A percentile compares a stretch with the other conserved stretches of the same genome.
Conservation (phyloP, 2,329 filamentous ascomycete species). For the Stemphylium lycopersici region DNA sequence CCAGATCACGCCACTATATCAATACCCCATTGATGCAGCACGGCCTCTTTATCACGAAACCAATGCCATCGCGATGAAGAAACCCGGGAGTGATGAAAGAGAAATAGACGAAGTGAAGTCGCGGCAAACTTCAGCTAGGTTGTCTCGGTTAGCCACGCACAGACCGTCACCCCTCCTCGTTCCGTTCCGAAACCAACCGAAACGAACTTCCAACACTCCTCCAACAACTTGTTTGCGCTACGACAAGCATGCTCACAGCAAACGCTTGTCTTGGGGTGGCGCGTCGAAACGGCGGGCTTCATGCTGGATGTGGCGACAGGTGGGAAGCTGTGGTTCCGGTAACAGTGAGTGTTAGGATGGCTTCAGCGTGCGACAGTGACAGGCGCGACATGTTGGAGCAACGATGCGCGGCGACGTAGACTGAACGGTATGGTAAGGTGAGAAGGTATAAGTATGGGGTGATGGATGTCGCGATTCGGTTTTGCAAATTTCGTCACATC, state of each 20-base stretch:
- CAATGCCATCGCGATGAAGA: background rate
- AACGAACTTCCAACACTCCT: slow-evolving; percentile 29
- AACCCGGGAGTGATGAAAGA: slow-evolving; percentile 2
- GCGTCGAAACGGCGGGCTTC: background rate
- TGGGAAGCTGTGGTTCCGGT: slow-evolving; percentile 1
- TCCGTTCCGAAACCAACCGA: slow-evolving; percentile 23
- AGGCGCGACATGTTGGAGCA: background rate
- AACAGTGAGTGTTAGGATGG: slow-evolving; percentile 7
- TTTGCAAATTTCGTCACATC: background rate
- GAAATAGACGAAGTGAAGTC: slow-evolving; percentile 14
- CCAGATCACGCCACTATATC: background rate
- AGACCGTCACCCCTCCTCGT: slow-evolving; percentile 8
- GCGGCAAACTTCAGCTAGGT: slow-evolving; percentile 22
- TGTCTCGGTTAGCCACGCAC: slow-evolving; percentile 18
- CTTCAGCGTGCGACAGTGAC: slow-evolving; percentile 4
- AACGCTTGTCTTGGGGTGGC: slow-evolving; percentile 1
- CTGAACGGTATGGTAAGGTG: too few species aligned
- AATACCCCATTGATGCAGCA: background rate
- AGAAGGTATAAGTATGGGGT: background rate
- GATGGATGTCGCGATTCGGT: background rate
- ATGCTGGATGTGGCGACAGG: slow-evolving; percentile 4
- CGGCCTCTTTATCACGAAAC: background rate
- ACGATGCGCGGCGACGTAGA: background rate
- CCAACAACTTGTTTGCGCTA: slow-evolving; percentile 15
- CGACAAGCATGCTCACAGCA: slow-evolving; percentile 9